Percentiles rank a stretch among this genome's conserved stretches.
These are phyloP conservation scores for Lodderomyces orthopsilosis DNA, from an alignment of 1,139 yeast genomes.

Conservation along the genomic window DNA sequence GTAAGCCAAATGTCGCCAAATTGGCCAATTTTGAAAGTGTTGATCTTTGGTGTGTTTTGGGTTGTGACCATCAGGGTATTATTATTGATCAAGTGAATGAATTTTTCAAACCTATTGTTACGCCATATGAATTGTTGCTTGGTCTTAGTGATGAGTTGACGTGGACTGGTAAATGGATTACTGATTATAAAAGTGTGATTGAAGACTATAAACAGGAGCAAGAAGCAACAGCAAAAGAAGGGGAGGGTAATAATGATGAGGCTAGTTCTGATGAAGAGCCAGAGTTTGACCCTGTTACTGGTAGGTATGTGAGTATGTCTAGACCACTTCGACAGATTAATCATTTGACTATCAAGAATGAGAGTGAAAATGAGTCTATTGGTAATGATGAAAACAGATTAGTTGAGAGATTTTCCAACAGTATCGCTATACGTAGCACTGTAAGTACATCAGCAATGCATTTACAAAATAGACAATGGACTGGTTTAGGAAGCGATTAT, in stretches of 20 bases:
- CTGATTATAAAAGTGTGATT: conserved; percentile 64
- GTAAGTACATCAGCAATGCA: conserved; percentile 85
- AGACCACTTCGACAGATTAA: conserved; percentile 69
- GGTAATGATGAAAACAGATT: conserved; percentile 31
- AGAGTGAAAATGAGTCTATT: conserved; percentile 15
- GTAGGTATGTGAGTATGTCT: conserved; percentile 63
- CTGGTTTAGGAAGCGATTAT: conserved; percentile 88
- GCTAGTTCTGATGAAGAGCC: conserved; percentile 54
- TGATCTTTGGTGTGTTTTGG: conserved; percentile 91
- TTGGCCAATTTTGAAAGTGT: conserved; percentile 90
- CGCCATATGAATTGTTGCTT: conserved; percentile 85
- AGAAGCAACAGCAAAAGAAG: conserved; percentile 17
- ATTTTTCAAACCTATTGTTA: conserved; percentile 85
- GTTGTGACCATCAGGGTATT: conserved; percentile 94
- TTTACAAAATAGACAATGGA: conserved; percentile 77
- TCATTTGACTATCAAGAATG: conserved; percentile 57
- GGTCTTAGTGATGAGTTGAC: conserved; percentile 72
- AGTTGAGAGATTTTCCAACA: conserved; percentile 57
- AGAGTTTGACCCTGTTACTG: conserved; percentile 85
- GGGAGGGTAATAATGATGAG: conserved; percentile 17
- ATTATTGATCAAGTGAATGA: conserved; percentile 75
- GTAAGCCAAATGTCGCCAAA: conserved; percentile 97
- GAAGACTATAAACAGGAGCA: conserved; percentile 26
- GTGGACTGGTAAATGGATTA: conserved; percentile 94
- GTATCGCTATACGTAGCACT: conserved; percentile 68